Percentiles rank a stretch among this genome's conserved stretches.
Conservation (phyloP, 441 rosid species). For the Gossypium davidsonii region DNA sequence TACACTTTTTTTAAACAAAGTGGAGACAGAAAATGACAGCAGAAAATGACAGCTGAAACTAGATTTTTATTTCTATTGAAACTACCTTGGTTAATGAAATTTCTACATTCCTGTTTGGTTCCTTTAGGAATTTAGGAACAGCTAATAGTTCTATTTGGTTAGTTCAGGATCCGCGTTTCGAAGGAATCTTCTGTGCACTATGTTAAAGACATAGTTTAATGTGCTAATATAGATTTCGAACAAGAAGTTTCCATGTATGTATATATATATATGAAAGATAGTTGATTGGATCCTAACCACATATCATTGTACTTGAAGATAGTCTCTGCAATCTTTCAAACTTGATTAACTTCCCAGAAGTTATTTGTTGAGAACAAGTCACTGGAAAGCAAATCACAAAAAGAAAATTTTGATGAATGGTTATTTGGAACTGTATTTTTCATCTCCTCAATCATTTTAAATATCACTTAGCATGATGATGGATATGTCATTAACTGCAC, state of each 20-base stretch:
- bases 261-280: background rate
- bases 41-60: background rate
- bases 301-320: background rate
- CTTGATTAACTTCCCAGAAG: background rate
- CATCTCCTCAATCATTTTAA: background rate
- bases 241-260: background rate
- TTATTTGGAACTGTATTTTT: background rate
- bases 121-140: background rate
- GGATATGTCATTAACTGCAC: background rate
- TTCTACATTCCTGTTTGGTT: background rate
- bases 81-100: background rate
- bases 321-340: background rate
- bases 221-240: background rate
- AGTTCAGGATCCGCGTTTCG: background rate
- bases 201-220: background rate
- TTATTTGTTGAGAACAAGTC: background rate
- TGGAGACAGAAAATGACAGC: background rate
- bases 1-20: background rate
- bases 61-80: background rate
- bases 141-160: background rate
- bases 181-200: background rate
- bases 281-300: background rate
- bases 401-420: background rate
- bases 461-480: background rate
- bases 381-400: background rate